Base-by-base conservation (phyloP, 495 filamentous ascomycete genomes). In the Penicillium manginii region DNA sequence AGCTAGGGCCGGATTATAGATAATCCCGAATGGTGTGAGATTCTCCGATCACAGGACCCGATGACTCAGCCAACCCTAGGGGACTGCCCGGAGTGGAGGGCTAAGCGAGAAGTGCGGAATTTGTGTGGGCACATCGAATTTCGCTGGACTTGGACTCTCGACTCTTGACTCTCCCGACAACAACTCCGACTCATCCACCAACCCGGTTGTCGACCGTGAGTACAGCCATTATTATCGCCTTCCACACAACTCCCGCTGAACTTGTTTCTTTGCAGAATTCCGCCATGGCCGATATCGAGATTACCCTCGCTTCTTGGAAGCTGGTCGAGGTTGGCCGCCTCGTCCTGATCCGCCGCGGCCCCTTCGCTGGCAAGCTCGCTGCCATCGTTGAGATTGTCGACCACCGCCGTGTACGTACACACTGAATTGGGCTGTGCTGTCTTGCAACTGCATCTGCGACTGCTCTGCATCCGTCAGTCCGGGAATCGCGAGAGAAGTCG, bases 321-420 rank as follows among this genome's bases (percentile, higher is more conserved):
- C 83, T 89, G 72, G 91, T 99, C 73, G 92, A 99, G 85, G 90
- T 97, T 81, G 96, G 96, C 83, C 92, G 96, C 72, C 83, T 97
- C 69, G 88, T 94, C 64, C 86, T 97, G 72, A 85, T 96, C 81
- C 85, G 86, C 68, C 73, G 81, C 68, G 88, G 88, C 63, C 89
- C 86, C 62, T 91, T 86, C 83, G 82, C 76, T 61, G 93, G 92
- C 79, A 89, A 88, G 78, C 86, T 98, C 61, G 96, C 92, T 62
- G 81, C 85, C 71, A 94, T 99, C 75, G 92, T 97, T 78, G 92
- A 98, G 87, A 96, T 99, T 78, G 93, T 98, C 79, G 96, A 98
- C 81, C 94, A 99, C 90, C 96, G 96, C 86, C 91, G 94, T 78
- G 94, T 98, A 96, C 73, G 93, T 90, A 29, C 26, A 29, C 4